Percentiles rank a stretch among this genome's conserved stretches.
Conservation (phyloP, 345 rosid species). For the Lepidium africanum region DNA sequence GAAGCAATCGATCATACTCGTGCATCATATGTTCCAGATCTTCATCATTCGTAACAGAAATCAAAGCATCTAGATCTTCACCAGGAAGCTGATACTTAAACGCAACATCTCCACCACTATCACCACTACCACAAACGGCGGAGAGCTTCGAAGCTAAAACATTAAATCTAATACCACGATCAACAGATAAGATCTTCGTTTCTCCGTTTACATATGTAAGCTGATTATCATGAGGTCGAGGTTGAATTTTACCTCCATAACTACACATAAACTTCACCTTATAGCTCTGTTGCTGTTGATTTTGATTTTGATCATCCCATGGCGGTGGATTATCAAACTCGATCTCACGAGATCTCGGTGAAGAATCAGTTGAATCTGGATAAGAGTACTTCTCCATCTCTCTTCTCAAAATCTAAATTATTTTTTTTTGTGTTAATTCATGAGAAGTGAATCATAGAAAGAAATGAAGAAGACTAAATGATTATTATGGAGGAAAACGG, state of each 20-base stretch:
- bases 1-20: conserved; percentile 77
- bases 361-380: conserved; percentile 85
- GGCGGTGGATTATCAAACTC: conserved; percentile 75
- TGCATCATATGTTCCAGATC: conserved; percentile 95
- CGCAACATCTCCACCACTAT: conserved; percentile 31
- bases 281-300: conserved; percentile 33
- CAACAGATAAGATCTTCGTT: conserved; percentile 81
- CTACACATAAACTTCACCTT: conserved; percentile 84
- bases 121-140: conserved; percentile 44
- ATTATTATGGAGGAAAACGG: neutral
- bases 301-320: conserved; percentile 56
- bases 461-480: conserved; percentile 7
- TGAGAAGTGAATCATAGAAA: neutral
- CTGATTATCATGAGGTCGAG: conserved; percentile 90
- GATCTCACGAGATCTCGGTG: conserved; percentile 92
- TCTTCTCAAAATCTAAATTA: neutral
- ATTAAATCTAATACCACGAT: conserved; percentile 54
- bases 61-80: conserved; percentile 90
- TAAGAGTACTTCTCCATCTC: conserved; percentile 68
- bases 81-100: conserved; percentile 96
- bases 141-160: conserved; percentile 56
- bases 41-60: conserved; percentile 88
- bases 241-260: conserved; percentile 91
- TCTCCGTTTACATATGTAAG: conserved; percentile 83
- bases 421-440: neutral